Conservation (phyloP, 78 protist species). For the Tieghemostelium lacteum region DNA sequence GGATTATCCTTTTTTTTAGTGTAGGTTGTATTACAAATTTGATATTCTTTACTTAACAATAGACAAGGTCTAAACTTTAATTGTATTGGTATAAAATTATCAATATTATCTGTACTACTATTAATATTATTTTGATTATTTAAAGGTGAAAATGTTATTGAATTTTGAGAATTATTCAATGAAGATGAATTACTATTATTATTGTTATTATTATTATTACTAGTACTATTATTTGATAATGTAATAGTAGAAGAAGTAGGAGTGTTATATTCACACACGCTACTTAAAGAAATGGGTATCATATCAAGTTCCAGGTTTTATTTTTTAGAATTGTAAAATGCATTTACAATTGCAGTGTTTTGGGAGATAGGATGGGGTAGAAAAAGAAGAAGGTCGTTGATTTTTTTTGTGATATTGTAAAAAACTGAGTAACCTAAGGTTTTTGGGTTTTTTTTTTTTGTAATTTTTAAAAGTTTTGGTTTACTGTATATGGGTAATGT, state of each 20-base stretch:
- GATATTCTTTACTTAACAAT: conserved; percentile 6
- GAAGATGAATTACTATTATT: neutral
- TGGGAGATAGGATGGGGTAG: too few relatives aligned
- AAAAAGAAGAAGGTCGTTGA: too few relatives aligned
- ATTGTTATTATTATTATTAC: conserved; percentile 6
- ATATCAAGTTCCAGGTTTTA: conserved; percentile 49
- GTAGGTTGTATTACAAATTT: conserved; percentile 19
- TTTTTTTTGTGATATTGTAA: too few relatives aligned
- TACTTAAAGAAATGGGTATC: conserved; percentile 20
- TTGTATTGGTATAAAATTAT: neutral
- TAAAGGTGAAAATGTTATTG: neutral
- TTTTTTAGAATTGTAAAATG: neutral
- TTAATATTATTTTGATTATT: neutral
- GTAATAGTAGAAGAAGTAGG: neutral
- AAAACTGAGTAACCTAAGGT: too few relatives aligned
- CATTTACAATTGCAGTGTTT: neutral
- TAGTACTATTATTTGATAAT: neutral
- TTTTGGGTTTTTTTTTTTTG: too few relatives aligned
- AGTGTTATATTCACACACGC: conserved; percentile 5
- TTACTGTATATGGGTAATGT: too few relatives aligned
- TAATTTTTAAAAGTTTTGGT: too few relatives aligned
- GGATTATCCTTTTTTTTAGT: conserved; percentile 1
- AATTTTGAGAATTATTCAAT: too few relatives aligned
- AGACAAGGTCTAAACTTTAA: too few relatives aligned
- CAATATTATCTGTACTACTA: neutral